Percentiles rank a stretch among this genome's conserved stretches.
Conservation (phyloP, 768 basidiomycete genomes). For the Artomyces pyxidatus region DNA sequence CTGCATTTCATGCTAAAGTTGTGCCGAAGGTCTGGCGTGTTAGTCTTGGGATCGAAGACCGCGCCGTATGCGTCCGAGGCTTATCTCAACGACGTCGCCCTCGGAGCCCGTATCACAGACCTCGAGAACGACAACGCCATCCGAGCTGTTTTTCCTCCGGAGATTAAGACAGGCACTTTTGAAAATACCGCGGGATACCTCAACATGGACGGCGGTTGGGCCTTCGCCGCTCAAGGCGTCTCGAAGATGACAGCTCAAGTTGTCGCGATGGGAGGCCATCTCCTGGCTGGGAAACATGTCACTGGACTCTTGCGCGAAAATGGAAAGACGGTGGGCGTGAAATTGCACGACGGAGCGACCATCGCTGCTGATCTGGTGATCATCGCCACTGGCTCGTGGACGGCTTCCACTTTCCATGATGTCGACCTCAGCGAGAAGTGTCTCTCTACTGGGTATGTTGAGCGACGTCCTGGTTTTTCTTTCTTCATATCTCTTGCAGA, state of each 20-base stretch:
- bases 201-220: constrained; percentile 83
- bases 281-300: constrained; percentile 53
- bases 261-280: constrained; percentile 45
- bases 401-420: constrained; percentile 65
- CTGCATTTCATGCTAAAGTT: not conserved
- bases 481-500: constrained; percentile 28
- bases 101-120: constrained; percentile 43
- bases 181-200: constrained; percentile 46
- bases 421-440: constrained; percentile 42
- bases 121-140: constrained; percentile 33
- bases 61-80: constrained; percentile 43
- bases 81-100: constrained; percentile 52
- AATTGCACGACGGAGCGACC: constrained; percentile 46
- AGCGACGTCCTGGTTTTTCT: not conserved
- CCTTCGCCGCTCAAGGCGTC: constrained; percentile 63
- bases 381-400: constrained; percentile 80
- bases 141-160: constrained; percentile 39
- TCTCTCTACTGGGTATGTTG: constrained; percentile 71
- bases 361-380: constrained; percentile 56
- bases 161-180: constrained; percentile 30
- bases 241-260: constrained; percentile 47
- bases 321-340: constrained; percentile 47
- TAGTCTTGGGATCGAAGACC: constrained; percentile 40
- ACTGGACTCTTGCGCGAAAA: constrained; percentile 36
- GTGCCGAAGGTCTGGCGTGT: constrained; percentile 53